These are phyloP conservation scores for Fusarium odoratissimum DNA, from an alignment of 2,329 filamentous ascomycete species.

Conservation along the genomic window DNA sequence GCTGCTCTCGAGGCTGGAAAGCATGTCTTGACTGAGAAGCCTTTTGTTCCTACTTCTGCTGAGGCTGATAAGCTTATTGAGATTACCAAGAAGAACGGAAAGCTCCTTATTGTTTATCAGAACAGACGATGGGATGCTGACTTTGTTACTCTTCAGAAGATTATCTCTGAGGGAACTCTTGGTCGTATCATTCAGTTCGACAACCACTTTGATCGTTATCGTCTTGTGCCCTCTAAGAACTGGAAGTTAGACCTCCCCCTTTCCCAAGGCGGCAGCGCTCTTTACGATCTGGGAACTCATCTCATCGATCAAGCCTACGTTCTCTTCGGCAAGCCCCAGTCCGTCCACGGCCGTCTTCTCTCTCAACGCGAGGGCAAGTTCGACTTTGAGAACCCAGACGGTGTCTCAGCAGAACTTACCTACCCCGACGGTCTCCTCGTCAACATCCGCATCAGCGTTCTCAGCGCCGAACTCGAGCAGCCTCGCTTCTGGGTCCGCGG, in stretches of 20 bases:
- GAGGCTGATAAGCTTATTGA: conserved; percentile 73
- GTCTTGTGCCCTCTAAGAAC: conserved; percentile 65
- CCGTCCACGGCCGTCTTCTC: conserved; percentile 75
- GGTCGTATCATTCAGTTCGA: conserved; percentile 83
- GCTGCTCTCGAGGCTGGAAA: conserved; percentile 76
- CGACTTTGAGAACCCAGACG: conserved; percentile 65
- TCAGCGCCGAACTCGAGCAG: conserved; percentile 76
- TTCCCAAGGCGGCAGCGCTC: conserved; percentile 70
- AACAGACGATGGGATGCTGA: conserved; percentile 84
- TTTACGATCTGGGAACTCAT: conserved; percentile 82
- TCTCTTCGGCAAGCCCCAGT: conserved; percentile 75
- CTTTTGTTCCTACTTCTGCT: conserved; percentile 77
- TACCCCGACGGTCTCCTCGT: conserved; percentile 74
- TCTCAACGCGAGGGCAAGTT: conserved; percentile 67
- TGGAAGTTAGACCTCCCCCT: conserved; percentile 76
- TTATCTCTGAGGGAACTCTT: conserved; percentile 69
- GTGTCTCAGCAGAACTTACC: conserved; percentile 71
- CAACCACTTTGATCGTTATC: conserved; percentile 83
- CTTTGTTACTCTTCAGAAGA: conserved; percentile 75
- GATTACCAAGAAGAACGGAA: conserved; percentile 62
- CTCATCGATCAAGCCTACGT: conserved; percentile 79
- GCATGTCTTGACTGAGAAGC: conserved; percentile 85
- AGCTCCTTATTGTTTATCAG: conserved; percentile 76
- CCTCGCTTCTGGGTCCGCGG: conserved; percentile 82
- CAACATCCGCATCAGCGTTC: conserved; percentile 74